phyloP scores from a whole-genome alignment of 1,139 yeast genomes.

The Arxiozyma heterogenica region DNA sequence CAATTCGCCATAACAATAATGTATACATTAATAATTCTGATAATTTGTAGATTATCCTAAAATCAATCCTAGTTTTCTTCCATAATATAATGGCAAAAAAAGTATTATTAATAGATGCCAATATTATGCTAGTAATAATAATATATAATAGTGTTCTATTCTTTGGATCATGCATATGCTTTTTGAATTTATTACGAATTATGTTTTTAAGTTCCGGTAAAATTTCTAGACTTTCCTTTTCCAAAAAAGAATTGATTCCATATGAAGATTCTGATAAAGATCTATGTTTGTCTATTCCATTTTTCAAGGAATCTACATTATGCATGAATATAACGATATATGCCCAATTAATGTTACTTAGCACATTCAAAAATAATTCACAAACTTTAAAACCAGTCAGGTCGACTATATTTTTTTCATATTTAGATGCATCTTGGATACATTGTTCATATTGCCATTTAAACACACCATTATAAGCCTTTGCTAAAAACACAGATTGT shows the following conservation, averaged over 20 bases:
- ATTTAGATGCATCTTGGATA: conserved; percentile 18
- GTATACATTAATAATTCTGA: conserved; percentile 15
- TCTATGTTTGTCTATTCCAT: background rate
- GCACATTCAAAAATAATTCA: conserved; percentile 12
- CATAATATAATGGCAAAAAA: conserved; percentile 13
- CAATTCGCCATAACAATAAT: conserved; percentile 13
- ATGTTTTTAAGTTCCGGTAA: background rate
- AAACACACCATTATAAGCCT: conserved; percentile 14
- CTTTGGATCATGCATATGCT: background rate
- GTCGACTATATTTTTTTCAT: conserved; percentile 9
- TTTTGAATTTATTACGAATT: background rate
- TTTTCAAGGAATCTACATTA: background rate
- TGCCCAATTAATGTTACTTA: conserved; percentile 21
- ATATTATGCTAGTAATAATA: conserved; percentile 1
- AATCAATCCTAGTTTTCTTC: conserved; percentile 4
- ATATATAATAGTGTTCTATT: background rate
- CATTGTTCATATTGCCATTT: conserved; percentile 16
- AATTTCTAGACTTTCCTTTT: background rate
- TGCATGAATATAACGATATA: conserved; percentile 17
- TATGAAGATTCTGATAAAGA: background rate
- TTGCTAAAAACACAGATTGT: conserved; percentile 15
- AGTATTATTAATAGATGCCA: conserved; percentile 7
- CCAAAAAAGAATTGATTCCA: background rate
- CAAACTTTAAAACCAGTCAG: conserved; percentile 11
- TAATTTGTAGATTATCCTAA: conserved; percentile 8